These are phyloP conservation scores for Fragaria ananassa DNA, from an alignment of 306 rosid genomes.

Conservation along the genomic window DNA sequence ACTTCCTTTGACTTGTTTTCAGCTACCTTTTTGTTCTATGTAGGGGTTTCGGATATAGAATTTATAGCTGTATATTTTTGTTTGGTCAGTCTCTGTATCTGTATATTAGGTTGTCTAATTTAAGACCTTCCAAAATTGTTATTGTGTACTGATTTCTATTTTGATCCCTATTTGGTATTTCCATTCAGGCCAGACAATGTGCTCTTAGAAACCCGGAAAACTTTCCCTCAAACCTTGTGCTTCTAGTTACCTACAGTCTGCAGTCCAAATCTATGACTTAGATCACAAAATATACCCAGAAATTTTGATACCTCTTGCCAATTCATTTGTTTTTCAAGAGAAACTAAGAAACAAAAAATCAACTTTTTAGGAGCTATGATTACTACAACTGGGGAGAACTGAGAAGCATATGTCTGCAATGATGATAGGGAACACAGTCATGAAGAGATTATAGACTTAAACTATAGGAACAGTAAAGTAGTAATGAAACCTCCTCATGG, in stretches of 20 bases:
- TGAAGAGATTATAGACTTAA: conserved; percentile 1
- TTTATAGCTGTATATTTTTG: not conserved
- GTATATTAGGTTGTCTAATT: not conserved
- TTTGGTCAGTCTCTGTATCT: not conserved
- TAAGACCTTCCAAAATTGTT: not conserved
- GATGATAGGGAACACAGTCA: conserved; percentile 17
- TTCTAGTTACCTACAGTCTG: not conserved
- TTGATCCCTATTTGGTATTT: not conserved
- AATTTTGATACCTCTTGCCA: not conserved
- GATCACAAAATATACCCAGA: not conserved
- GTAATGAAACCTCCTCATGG: conserved; percentile 21
- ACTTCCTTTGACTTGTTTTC: not conserved
- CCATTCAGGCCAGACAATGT: not conserved
- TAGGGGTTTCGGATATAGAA: not conserved
- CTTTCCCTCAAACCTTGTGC: not conserved
- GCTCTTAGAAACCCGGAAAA: not conserved
- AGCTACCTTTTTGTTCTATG: not conserved
- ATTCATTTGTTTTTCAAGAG: not conserved
- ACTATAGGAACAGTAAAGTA: conserved; percentile 11
- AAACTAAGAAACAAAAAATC: not conserved
- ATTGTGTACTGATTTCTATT: not conserved
- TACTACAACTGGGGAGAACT: not conserved
- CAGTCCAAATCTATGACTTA: not conserved
- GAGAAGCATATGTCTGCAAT: conserved; percentile 18
- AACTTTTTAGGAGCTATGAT: not conserved